These are phyloP conservation scores for Scenedesmus sp. DNA, from an alignment of 163 green algal species.

Conservation along the genomic window DNA sequence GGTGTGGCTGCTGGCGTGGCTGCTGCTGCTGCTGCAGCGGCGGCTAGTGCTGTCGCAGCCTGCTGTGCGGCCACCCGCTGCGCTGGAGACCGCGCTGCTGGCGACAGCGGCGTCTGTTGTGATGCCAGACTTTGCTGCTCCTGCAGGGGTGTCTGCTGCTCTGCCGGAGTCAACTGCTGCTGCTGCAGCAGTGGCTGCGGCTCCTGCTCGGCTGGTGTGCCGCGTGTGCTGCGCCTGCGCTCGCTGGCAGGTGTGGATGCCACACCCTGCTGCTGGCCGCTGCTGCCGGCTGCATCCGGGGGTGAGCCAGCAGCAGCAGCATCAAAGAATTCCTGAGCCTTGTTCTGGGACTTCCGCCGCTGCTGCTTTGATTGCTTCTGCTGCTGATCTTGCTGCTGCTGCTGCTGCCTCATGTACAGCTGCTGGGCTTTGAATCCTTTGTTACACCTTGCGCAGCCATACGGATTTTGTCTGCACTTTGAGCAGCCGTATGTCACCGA, in stretches of 20 bases:
- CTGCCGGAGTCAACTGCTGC: neutral
- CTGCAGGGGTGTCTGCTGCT: neutral
- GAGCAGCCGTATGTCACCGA: neutral
- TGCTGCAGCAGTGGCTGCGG: neutral
- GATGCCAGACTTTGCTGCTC: neutral
- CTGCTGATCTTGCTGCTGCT: neutral
- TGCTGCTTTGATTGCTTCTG: neutral
- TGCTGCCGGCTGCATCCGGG: neutral
- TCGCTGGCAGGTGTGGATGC: neutral
- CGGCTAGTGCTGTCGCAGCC: neutral
- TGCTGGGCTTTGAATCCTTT: too few relatives aligned
- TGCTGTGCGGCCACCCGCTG: neutral
- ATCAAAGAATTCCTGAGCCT: neutral
- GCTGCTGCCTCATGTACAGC: neutral
- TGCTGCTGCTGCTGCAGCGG: conserved; percentile 1
- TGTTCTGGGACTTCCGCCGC: neutral
- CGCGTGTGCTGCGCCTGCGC: conserved; percentile 13
- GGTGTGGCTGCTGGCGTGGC: neutral
- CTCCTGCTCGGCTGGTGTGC: neutral
- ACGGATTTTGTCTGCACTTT: neutral
- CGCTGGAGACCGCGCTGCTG: neutral
- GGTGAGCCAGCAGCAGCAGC: neutral
- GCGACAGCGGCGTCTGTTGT: neutral
- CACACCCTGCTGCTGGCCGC: neutral
- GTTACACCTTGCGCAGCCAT: neutral